These are phyloP conservation scores for Ehretia macrophylla DNA, from an alignment of 257 asterid species.

Conservation along the genomic window DNA sequence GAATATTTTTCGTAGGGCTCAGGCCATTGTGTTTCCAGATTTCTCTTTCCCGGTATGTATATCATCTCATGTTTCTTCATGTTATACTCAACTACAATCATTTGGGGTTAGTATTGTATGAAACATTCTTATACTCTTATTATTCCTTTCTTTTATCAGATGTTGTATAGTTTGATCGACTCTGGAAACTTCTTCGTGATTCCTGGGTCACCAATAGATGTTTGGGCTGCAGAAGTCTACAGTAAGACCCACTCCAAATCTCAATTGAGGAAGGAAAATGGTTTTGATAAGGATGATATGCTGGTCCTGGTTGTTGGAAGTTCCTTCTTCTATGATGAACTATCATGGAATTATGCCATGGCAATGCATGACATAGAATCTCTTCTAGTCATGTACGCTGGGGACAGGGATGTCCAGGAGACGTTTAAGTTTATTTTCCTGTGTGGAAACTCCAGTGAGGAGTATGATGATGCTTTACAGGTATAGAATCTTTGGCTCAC, in stretches of 20 bases:
- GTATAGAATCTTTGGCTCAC: slow-evolving; percentile 29
- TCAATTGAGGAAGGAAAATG: slow-evolving; percentile 67
- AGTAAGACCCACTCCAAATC: slow-evolving; percentile 69
- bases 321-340: slow-evolving; percentile 69
- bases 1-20: slow-evolving; percentile 68
- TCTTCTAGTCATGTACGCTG: slow-evolving; percentile 66
- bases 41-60: slow-evolving; percentile 74
- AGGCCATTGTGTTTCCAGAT: slow-evolving; percentile 84
- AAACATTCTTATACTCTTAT: slow-evolving; percentile 28
- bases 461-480: slow-evolving; percentile 72
- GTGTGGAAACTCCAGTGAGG: slow-evolving; percentile 78
- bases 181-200: slow-evolving; percentile 98
- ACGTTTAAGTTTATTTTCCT: slow-evolving; percentile 68
- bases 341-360: slow-evolving; percentile 79
- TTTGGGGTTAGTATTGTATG: background rate
- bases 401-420: slow-evolving; percentile 42
- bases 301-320: slow-evolving; percentile 87
- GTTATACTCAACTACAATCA: background rate
- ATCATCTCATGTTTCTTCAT: slow-evolving; percentile 7
- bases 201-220: slow-evolving; percentile 91
- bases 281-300: slow-evolving; percentile 60
- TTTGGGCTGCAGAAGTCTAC: slow-evolving; percentile 93
- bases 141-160: slow-evolving; percentile 63
- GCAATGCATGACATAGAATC: slow-evolving; percentile 76
- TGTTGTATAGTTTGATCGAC: slow-evolving; percentile 88